Evolutionary conservation across 306 rosid genomes (phyloP).

Genomic region (Prunus salicina): DNA sequence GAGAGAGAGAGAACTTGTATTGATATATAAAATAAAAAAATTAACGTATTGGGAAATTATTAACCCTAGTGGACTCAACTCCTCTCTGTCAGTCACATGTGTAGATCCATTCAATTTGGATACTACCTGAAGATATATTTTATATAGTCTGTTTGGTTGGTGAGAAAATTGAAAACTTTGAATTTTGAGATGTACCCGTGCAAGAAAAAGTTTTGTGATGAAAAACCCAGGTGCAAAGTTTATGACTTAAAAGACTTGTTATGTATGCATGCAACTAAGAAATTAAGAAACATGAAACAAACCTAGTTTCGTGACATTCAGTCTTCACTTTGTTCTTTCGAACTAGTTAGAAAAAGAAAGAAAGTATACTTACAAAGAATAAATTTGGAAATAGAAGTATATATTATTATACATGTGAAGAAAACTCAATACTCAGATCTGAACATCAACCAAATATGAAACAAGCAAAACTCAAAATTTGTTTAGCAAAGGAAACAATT

Average conservation of each 20-base stretch:
- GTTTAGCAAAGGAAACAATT: background rate
- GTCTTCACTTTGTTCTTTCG: too few species aligned
- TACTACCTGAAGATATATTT: conserved; percentile 3
- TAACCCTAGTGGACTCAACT: conserved; percentile 14
- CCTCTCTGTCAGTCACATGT: conserved; percentile 33
- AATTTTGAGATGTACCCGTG: background rate
- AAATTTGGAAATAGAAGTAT: background rate
- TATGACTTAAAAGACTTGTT: background rate
- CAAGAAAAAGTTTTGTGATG: background rate
- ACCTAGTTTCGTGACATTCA: background rate
- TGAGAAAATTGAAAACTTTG: background rate
- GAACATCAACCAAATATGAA: background rate
- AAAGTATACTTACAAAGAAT: background rate
- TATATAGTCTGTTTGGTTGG: conserved; percentile 19
- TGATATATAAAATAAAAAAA: background rate
- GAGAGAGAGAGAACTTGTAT: background rate
- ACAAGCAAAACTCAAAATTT: background rate
- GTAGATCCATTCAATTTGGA: conserved; percentile 28
- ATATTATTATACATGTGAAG: background rate
- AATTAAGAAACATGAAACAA: background rate
- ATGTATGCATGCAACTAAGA: background rate
- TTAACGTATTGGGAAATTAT: background rate
- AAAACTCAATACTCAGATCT: conserved; percentile 9
- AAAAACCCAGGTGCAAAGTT: background rate
- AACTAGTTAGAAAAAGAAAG: too few species aligned